Conservation (phyloP, 805 yeast species). For the Ogataea naganishii region DNA sequence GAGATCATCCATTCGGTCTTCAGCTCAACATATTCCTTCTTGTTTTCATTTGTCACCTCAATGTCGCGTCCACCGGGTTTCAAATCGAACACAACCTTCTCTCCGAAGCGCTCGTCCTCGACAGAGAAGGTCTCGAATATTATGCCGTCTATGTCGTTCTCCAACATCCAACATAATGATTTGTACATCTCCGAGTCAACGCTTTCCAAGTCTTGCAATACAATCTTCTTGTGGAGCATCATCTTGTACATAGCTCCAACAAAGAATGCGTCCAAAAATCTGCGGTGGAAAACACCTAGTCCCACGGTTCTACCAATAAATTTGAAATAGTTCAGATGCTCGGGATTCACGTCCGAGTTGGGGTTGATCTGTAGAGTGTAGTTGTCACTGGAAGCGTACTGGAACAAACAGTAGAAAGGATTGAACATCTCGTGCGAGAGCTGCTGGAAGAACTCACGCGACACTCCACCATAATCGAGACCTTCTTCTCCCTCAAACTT, state of each 20-base stretch:
- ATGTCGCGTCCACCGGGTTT: constrained; percentile 83
- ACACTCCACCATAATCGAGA: constrained; percentile 98
- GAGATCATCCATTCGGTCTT: constrained; percentile 94
- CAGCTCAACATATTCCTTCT: constrained; percentile 89
- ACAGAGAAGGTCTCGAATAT: constrained; percentile 81
- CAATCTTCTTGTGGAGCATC: constrained; percentile 93
- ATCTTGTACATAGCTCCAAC: constrained; percentile 97
- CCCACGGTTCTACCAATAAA: constrained; percentile 98
- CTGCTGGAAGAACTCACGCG: constrained; percentile 94
- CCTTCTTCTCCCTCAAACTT: constrained; percentile 99
- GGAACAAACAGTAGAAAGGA: constrained; percentile 95
- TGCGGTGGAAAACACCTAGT: constrained; percentile 94
- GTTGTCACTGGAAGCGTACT: constrained; percentile 96
- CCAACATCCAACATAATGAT: constrained; percentile 91
- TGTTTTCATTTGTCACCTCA: constrained; percentile 90
- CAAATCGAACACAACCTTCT: constrained; percentile 79
- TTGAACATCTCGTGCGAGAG: constrained; percentile 98
- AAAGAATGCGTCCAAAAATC: constrained; percentile 96
- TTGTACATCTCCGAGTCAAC: constrained; percentile 96
- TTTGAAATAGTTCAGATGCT: constrained; percentile 94
- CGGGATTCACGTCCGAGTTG: constrained; percentile 94
- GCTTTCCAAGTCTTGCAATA: constrained; percentile 95
- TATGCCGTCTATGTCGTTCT: constrained; percentile 84
- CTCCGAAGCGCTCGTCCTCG: constrained; percentile 92
- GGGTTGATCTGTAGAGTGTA: constrained; percentile 97